Conservation (phyloP, 164 flowering plant species). For the Malania oleifera region DNA sequence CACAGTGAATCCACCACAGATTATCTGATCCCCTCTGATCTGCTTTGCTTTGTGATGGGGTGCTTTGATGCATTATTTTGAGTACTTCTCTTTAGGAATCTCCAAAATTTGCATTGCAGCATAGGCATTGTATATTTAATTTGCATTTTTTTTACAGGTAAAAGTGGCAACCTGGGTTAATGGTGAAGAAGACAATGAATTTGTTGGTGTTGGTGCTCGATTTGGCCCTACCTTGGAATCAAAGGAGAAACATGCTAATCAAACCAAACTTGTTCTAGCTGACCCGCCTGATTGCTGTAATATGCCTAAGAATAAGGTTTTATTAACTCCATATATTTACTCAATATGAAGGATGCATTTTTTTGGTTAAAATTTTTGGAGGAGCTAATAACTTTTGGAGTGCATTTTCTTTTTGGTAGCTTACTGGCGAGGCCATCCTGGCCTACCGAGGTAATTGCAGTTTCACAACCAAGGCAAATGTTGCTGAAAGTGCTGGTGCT, state of each 20-base stretch:
- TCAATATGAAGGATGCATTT: not conserved
- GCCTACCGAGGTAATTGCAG: constrained; percentile 46
- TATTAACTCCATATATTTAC: not conserved
- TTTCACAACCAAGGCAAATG: constrained; percentile 38
- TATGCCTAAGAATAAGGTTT: constrained; percentile 53
- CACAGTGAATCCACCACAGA: too few species aligned
- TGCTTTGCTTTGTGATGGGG: too few species aligned
- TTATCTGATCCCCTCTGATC: too few species aligned
- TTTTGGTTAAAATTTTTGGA: constrained; percentile 5
- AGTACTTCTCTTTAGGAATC: too few species aligned
- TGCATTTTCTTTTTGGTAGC: constrained; percentile 21
- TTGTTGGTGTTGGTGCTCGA: constrained; percentile 75
- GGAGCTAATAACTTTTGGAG: not conserved
- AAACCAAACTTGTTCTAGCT: constrained; percentile 41
- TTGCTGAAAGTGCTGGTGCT: constrained; percentile 46
- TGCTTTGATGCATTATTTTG: too few species aligned
- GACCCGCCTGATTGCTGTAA: constrained; percentile 69
- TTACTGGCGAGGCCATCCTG: constrained; percentile 34
- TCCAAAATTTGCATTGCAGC: not conserved
- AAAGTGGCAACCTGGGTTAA: constrained; percentile 57
- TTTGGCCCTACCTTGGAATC: constrained; percentile 66
- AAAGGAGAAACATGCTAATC: constrained; percentile 67
- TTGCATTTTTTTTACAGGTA: constrained; percentile 33
- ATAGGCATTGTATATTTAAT: not conserved
- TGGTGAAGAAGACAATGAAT: constrained; percentile 36